These are phyloP conservation scores for Coffea eugenioides DNA, from an alignment of 257 asterid species.

Conservation along the genomic window DNA sequence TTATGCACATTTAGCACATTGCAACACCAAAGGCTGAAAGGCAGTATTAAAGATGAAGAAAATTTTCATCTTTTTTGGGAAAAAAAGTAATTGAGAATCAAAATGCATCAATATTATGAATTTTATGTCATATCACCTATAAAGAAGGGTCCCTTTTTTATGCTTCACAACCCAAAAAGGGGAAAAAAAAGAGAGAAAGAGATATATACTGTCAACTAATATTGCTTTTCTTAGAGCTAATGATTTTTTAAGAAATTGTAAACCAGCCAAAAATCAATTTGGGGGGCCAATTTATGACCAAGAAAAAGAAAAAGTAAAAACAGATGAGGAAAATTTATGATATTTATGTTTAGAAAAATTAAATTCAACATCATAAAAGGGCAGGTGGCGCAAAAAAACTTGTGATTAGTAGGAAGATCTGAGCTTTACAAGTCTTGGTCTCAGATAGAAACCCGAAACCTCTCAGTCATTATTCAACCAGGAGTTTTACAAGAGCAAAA, in stretches of 20 bases:
- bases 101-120: neutral
- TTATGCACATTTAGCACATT: neutral
- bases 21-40: neutral
- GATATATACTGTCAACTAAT: neutral
- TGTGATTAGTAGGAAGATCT: neutral
- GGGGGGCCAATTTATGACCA: neutral
- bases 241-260: no score
- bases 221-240: no score
- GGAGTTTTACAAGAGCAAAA: neutral
- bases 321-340: neutral
- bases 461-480: neutral
- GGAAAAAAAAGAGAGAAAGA: neutral
- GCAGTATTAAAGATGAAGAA: neutral
- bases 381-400: neutral
- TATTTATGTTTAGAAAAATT: neutral
- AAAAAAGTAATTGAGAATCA: neutral
- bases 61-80: no score
- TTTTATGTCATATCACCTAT: neutral
- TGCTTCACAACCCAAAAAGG: neutral
- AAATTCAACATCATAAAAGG: neutral
- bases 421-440: neutral
- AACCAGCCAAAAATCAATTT: no score
- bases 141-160: neutral
- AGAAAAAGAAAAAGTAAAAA: neutral
- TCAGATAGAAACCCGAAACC: neutral